Base-by-base conservation (phyloP, 1,284 basidiomycete genomes). In the Ganoderma lucidum region DNA sequence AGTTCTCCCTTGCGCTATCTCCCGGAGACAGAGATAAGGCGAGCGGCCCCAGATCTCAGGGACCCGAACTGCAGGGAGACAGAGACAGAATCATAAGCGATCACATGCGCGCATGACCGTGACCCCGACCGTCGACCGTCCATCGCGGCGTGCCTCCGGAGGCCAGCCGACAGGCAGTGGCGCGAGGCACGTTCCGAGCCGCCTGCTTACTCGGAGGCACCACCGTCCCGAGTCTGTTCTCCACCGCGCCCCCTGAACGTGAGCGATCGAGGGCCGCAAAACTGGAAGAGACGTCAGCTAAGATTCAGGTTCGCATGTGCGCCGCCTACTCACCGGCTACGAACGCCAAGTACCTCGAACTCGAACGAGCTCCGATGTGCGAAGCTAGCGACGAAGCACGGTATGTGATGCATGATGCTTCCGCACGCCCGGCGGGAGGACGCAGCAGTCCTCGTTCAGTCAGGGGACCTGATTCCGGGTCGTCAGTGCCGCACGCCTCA, bases 11-110 rank as follows among this genome's bases (percentile, higher is more conserved):
- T 5, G 3, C 35, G 4, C 35, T 35, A 35, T 35, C 35, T 8
- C 35, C 35, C 8, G 35, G 35, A 35, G 35, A 35, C 8, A 35
- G 3, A 35, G 35, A 35, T 35, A 35, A 35, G 35, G 35, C 35
- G n/a, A 51, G 48, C 48, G 6, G 19, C n/a, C 48, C 48, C n/a
- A 51, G 48, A 51, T 51, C 48, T 51, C 35, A 51, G 48, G 48
- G 23, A 51, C 48, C 3, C 48, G 48, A 51, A 51, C 48, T 17
- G 48, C 23, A 23, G 48, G 8, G 35, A 35, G 35, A 35, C 35
- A 10, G n/a, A 51, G 48, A 51, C 19, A 9, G 48, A 51, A 51
- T 23, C n/a, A 35, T 35, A 35, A 5, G 35, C 35, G 35, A 35
- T 35, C 35, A 51, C 8, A n/a, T 23, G 23, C 19, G 6, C n/a